Evolutionary conservation across 148 eudicot species (phyloP).

Genomic region (Rhododendron mucronatum): DNA sequence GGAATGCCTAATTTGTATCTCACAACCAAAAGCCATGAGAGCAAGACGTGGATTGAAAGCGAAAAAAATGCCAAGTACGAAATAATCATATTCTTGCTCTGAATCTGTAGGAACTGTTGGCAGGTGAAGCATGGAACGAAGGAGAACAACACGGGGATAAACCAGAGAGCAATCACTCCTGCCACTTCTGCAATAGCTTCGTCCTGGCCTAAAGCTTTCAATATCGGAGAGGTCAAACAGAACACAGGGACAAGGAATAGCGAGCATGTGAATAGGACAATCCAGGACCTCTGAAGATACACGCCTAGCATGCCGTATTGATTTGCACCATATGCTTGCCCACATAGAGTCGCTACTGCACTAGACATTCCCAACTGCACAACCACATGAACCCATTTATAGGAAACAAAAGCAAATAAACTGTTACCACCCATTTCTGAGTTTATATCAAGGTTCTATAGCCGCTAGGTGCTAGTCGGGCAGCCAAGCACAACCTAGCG

Average conservation of each 20-base stretch:
- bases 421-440: neutral
- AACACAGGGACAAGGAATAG: slow-evolving; percentile 2
- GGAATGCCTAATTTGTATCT: slow-evolving; percentile 24
- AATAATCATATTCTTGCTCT: slow-evolving; percentile 14
- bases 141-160: neutral
- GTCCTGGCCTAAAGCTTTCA: slow-evolving; percentile 8
- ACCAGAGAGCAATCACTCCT: neutral
- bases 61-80: slow-evolving; percentile 10
- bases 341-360: slow-evolving; percentile 39
- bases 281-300: slow-evolving; percentile 27
- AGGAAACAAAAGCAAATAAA: neutral
- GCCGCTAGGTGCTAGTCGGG: too few relatives aligned
- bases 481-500: too few relatives aligned
- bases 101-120: slow-evolving; percentile 12
- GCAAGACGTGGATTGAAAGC: slow-evolving; percentile 13
- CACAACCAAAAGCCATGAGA: slow-evolving; percentile 33
- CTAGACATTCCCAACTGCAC: slow-evolving; percentile 37
- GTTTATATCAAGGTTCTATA: neutral
- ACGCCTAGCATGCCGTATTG: slow-evolving; percentile 30
- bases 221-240: neutral
- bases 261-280: neutral
- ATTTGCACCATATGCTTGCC: slow-evolving; percentile 42
- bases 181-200: slow-evolving; percentile 2
- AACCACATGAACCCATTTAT: neutral
- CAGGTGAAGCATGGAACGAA: slow-evolving; percentile 7